Evolutionary conservation across 768 basidiomycete genomes (phyloP), one percentile per base, ranked within the genome.

Genomic region (Podaxis mareebaensis): DNA sequence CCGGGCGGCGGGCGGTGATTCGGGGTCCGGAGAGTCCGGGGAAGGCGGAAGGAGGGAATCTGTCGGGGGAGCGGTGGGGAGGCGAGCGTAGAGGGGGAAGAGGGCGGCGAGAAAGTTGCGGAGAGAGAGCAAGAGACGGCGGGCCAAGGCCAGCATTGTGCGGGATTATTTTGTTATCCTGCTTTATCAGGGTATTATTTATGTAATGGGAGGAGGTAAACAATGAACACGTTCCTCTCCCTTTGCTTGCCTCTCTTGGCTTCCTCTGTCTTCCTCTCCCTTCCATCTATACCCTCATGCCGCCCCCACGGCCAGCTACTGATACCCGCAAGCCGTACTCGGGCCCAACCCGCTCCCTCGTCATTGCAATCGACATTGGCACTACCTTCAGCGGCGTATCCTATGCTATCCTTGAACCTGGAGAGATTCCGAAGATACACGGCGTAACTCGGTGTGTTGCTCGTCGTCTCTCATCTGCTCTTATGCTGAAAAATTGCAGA

Each of bases 321-420:
- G 86, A 87, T 71, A 85, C 85, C 69, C 83, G 91, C 61, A 91
- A 90, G 74, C 91, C 91, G 24, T 92, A 91, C 73, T 80, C 75
- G 6, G 91, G 91, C 53, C 69, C 79, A 12, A 75, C 77, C 17
- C 82, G 90, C 67, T 83, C 88, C 63, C 83, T 93, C 59, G 90
- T 89, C 65, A 81, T 93, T 68, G 91, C 91, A 4, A 84, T 93
- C 73, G 91, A 93, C 69, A 84, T 93, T 66, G 91, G 91, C 26
- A 93, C 91, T 0, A 93, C 91, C 0, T 92, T 92, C 70, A 90
- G 88, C 68, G 91, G 91, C 15, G 91, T 89, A 1, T 93, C 91
- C 38, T 93, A 93, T 72, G 89, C 91, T 1, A 90, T 93, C 63
- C 84, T 93, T 38, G 90, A 92, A 67, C 91, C 91, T 11, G 87